These are phyloP conservation scores for Aspergillus diversus DNA, from an alignment of 495 filamentous ascomycete species.

Conservation along the genomic window DNA sequence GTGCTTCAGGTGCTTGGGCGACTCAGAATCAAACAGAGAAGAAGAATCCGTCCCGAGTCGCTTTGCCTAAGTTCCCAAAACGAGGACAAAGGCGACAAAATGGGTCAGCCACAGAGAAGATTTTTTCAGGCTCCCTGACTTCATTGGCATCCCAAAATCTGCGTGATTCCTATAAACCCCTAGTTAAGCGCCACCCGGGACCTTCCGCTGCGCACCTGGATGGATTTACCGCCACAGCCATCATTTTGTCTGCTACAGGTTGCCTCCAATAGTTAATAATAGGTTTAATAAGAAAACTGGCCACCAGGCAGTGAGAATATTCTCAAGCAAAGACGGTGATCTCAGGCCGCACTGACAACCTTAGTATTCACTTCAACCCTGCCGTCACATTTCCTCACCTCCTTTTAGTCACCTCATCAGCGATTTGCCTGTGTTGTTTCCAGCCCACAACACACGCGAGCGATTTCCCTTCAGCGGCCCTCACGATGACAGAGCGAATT, in stretches of 20 bases:
- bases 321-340: background rate
- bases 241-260: background rate
- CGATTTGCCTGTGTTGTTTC: background rate
- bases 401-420: background rate
- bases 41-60: background rate
- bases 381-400: background rate
- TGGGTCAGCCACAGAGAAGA: background rate
- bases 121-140: background rate
- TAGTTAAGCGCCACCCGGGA: conserved; percentile 1
- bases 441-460: conserved; percentile 1
- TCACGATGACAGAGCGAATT: conserved; percentile 70
- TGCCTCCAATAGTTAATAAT: background rate
- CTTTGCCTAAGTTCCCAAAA: background rate
- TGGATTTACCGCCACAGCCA: background rate
- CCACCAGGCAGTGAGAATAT: background rate
- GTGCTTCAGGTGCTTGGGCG: background rate
- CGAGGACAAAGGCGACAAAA: background rate
- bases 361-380: conserved; percentile 2
- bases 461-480: background rate
- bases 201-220: conserved; percentile 1
- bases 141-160: background rate
- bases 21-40: background rate
- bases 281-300: no score
- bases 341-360: background rate
- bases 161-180: background rate